A percentile compares a stretch with the other conserved stretches of the same genome.
These are phyloP conservation scores for Parathielavia hyrcaniae DNA, from an alignment of 495 filamentous ascomycete species.

Conservation along the genomic window DNA sequence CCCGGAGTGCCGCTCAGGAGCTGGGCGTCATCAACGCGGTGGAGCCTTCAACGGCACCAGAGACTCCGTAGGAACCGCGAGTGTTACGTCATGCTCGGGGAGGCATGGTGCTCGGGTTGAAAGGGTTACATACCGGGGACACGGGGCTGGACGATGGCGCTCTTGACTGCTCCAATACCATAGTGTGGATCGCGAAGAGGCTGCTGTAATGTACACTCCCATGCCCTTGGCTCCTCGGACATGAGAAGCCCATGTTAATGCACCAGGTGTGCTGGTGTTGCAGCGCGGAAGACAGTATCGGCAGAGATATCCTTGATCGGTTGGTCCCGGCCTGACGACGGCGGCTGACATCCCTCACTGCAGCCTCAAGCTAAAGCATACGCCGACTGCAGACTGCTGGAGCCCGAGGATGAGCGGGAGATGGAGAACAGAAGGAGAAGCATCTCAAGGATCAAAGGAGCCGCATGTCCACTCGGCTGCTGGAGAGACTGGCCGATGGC, in stretches of 20 bases:
- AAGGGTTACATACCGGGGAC: not conserved
- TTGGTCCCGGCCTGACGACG: not conserved
- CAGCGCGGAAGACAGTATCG: not conserved
- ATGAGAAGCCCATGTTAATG: not conserved
- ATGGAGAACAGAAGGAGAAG: not conserved
- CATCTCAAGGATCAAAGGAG: constrained; percentile 2
- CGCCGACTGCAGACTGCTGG: not conserved
- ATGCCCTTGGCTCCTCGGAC: not conserved
- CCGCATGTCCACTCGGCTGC: not conserved
- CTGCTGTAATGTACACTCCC: not conserved
- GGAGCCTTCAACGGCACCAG: not conserved
- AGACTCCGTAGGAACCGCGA: too few relatives aligned
- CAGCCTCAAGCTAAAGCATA: not conserved
- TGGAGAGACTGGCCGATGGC: not conserved
- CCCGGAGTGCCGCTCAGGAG: not conserved
- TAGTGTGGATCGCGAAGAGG: not conserved
- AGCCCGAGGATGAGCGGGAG: not conserved
- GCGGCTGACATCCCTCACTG: not conserved
- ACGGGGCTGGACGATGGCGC: not conserved
- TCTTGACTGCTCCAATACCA: not conserved
- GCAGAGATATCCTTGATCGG: not conserved
- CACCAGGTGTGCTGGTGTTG: not conserved
- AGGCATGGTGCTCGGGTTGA: not conserved
- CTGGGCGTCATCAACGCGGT: constrained; percentile 3
- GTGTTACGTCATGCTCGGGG: not conserved